These are phyloP conservation scores for Xylaria digitata DNA, from an alignment of 2,329 filamentous ascomycete species.

Conservation along the genomic window DNA sequence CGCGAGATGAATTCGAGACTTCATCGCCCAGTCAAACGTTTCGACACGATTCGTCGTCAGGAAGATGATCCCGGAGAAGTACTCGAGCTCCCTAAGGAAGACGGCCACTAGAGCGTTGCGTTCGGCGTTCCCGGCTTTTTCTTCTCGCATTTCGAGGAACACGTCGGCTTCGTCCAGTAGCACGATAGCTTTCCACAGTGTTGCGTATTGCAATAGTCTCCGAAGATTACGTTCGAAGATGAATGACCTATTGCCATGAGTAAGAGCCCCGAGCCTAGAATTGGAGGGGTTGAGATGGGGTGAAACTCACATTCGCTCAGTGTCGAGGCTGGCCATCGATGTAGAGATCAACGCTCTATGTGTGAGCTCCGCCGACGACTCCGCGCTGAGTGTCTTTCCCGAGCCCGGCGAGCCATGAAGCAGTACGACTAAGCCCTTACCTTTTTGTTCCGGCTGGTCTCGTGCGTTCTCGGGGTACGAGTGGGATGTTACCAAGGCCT, in stretches of 20 bases:
- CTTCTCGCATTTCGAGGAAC: slow-evolving; percentile 48
- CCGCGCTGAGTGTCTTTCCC: slow-evolving; percentile 53
- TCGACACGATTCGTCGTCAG: slow-evolving; percentile 58
- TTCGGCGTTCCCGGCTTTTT: slow-evolving; percentile 29
- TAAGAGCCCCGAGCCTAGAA: background rate
- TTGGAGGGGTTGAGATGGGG: background rate
- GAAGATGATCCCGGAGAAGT: slow-evolving; percentile 54
- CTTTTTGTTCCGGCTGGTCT: slow-evolving; percentile 46
- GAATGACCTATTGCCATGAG: slow-evolving; percentile 10
- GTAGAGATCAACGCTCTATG: slow-evolving; percentile 33
- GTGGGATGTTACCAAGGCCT: slow-evolving; percentile 40
- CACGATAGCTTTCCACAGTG: slow-evolving; percentile 43
- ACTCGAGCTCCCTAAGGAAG: slow-evolving; percentile 54
- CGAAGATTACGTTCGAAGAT: slow-evolving; percentile 39
- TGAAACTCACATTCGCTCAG: slow-evolving; percentile 25
- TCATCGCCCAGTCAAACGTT: slow-evolving; percentile 56
- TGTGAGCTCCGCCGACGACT: slow-evolving; percentile 41
- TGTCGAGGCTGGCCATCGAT: slow-evolving; percentile 35
- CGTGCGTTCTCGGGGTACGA: slow-evolving; percentile 37
- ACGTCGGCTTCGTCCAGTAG: slow-evolving; percentile 47
- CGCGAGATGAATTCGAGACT: slow-evolving; percentile 54
- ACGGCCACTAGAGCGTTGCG: slow-evolving; percentile 45
- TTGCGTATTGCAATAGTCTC: slow-evolving; percentile 40
- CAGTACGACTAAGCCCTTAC: slow-evolving; percentile 51
- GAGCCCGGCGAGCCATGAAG: slow-evolving; percentile 51